Base-by-base conservation (phyloP, 768 basidiomycete species). In the Lactarius indigo region DNA sequence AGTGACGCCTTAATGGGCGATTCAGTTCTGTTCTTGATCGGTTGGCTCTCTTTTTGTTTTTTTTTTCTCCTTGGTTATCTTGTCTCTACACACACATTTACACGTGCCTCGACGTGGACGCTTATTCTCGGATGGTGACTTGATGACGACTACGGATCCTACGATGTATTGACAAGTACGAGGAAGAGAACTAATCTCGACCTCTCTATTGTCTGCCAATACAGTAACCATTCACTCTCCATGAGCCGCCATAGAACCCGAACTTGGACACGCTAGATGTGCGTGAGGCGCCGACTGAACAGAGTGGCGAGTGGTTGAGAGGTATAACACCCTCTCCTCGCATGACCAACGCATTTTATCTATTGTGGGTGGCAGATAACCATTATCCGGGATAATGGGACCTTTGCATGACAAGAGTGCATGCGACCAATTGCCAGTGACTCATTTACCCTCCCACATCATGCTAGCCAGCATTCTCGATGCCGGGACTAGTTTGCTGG, bases 401-500 rank as follows among this genome's bases (percentile, higher is more conserved):
- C 52, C 44, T 26, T 18, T 52, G 31, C 60, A 50, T 10, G 44
- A 35, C 31, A 26, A 13, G 6, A 35, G 33, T 3, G 33, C 31
- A 61, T 20, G 42, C 44, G 47, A 33, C 47, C 35, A 18, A 52
- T 61, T 31, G 31, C 31, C 8, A 33, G 8, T 33, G 33, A 20
- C 23, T 37, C 47, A 20, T 47, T n/a, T 9, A 31, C 60, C 59
- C 50, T 50, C 44, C 20, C 44, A 44, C 33, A 52, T 61, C 31
- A 61, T 6, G 4, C 20, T 15, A 31, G 44, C 59, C 20, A 37
- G 59, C 59, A 33, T 61, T 30, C 60, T 61, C 60, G 50, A n/a
- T 17, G 60, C 47, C n/a, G 60, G 60, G 10, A 61, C 60, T 5
- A 52, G 60, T 28, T 61, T 61, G 33, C 47, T 17, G 20, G 60